Conservation (phyloP, 495 filamentous ascomycete genomes). For the Tuber microsphaerosporum region DNA sequence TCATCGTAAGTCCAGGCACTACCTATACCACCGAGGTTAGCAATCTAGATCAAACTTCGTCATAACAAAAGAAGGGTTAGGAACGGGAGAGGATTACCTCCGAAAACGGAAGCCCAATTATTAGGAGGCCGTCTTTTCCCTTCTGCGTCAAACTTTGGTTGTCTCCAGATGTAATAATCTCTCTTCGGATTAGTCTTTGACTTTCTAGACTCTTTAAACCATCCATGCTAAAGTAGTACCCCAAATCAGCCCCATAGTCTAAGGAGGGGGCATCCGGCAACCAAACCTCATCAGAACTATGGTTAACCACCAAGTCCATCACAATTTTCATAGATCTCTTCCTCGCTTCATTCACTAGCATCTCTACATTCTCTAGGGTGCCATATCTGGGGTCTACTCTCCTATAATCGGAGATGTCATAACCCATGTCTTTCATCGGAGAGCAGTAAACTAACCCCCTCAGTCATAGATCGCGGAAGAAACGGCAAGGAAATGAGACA, state of each 20-base stretch:
- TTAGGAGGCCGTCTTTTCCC: conserved; percentile 61
- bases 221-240: conserved; percentile 50
- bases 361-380: conserved; percentile 60
- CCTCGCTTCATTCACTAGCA: conserved; percentile 52
- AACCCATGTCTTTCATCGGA: conserved; percentile 60
- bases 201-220: conserved; percentile 63
- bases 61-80: neutral
- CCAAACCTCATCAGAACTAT: conserved; percentile 58
- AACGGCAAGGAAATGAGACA: neutral
- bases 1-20: conserved; percentile 63
- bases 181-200: conserved; percentile 57
- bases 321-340: conserved; percentile 60
- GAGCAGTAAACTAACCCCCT: conserved; percentile 51
- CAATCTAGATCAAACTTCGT: neutral
- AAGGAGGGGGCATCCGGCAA: neutral
- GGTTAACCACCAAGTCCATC: conserved; percentile 70
- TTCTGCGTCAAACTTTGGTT: conserved; percentile 51
- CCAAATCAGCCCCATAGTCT: neutral
- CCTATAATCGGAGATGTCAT: conserved; percentile 63
- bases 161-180: conserved; percentile 70
- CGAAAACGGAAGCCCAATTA: conserved; percentile 60
- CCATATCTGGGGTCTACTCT: conserved; percentile 56
- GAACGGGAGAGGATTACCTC: conserved; percentile 42
- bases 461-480: conserved; percentile 4
- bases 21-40: conserved; percentile 38